Percentiles rank a stretch among this genome's conserved stretches.
Conservation (phyloP, 2,329 filamentous ascomycete genomes). For the Phyllosticta citriasiana region DNA sequence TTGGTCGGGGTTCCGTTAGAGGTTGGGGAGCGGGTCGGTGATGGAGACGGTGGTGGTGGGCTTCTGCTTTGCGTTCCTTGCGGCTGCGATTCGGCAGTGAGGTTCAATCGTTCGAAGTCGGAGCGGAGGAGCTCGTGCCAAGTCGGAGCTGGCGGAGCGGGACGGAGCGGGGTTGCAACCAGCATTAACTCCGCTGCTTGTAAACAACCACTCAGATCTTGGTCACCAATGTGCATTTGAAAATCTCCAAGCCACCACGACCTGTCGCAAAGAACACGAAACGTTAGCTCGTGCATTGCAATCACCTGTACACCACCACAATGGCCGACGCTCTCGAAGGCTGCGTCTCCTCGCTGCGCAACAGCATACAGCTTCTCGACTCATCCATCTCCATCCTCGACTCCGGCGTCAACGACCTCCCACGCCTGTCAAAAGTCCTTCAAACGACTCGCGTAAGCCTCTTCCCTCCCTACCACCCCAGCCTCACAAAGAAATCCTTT, state of each 20-base stretch:
- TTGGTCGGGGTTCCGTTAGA: slow-evolving; percentile 5
- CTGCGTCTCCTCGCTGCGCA: slow-evolving; percentile 51
- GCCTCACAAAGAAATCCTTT: not conserved
- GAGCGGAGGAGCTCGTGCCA: slow-evolving; percentile 1
- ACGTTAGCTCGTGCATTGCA: not conserved
- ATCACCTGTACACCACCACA: not conserved
- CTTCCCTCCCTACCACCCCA: not conserved
- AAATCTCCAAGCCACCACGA: not conserved
- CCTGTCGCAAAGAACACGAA: not conserved
- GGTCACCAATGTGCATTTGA: not conserved
- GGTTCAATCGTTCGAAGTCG: slow-evolving; percentile 16
- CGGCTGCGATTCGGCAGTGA: slow-evolving; percentile 18
- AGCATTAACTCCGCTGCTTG: not conserved
- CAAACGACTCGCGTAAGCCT: slow-evolving; percentile 49
- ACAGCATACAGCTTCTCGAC: slow-evolving; percentile 51
- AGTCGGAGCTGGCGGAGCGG: not conserved
- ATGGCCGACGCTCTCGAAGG: slow-evolving; percentile 41
- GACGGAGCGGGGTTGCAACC: slow-evolving; percentile 1
- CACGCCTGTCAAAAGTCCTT: slow-evolving; percentile 51
- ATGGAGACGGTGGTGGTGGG: not conserved
- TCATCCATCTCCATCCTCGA: slow-evolving; percentile 55
- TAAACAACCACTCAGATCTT: slow-evolving; percentile 3
- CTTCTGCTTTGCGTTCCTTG: slow-evolving; percentile 4
- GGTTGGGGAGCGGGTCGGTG: slow-evolving; percentile 10
- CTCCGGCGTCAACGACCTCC: slow-evolving; percentile 53